Evolutionary conservation across 176 grass and related monocot genomes (phyloP).

Genomic region (Juncus inflexus): DNA sequence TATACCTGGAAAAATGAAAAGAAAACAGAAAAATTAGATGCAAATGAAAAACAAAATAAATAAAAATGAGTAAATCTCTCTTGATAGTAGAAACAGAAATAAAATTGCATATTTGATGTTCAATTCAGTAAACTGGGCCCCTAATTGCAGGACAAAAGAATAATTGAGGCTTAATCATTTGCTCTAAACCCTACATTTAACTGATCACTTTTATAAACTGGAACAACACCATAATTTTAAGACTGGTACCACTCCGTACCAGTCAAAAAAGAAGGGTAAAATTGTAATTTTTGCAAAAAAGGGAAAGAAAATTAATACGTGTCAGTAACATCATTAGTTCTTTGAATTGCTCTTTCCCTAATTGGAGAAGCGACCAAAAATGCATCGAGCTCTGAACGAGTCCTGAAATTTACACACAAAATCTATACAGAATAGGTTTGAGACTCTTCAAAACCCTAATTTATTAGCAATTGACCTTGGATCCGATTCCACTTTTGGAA

Average conservation of each 20-base stretch:
- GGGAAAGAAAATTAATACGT: constrained; percentile 48
- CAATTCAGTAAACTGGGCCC: too few species aligned
- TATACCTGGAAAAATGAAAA: constrained; percentile 57
- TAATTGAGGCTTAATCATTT: background rate
- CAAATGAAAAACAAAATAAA: too few species aligned
- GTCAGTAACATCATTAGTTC: constrained; percentile 77
- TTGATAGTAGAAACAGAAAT: too few species aligned
- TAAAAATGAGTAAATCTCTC: too few species aligned
- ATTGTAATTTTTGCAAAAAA: background rate
- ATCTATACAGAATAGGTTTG: constrained; percentile 52
- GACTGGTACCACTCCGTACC: constrained; percentile 8
- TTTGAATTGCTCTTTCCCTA: constrained; percentile 83
- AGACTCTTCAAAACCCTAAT: constrained; percentile 29
- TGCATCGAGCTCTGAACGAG: constrained; percentile 69
- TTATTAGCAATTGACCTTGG: too few species aligned
- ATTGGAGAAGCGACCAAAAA: constrained; percentile 79
- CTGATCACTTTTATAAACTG: too few species aligned
- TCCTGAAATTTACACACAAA: constrained; percentile 67
- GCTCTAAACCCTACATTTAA: constrained; percentile 19
- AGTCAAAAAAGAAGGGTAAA: background rate
- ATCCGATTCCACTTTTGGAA: too few species aligned
- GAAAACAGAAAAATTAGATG: constrained; percentile 1
- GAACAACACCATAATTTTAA: background rate
- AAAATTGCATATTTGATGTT: too few species aligned
- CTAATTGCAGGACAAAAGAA: too few species aligned